These are phyloP conservation scores for Musa schizocarpa DNA, from an alignment of 176 grass and related monocot species.

Conservation along the genomic window DNA sequence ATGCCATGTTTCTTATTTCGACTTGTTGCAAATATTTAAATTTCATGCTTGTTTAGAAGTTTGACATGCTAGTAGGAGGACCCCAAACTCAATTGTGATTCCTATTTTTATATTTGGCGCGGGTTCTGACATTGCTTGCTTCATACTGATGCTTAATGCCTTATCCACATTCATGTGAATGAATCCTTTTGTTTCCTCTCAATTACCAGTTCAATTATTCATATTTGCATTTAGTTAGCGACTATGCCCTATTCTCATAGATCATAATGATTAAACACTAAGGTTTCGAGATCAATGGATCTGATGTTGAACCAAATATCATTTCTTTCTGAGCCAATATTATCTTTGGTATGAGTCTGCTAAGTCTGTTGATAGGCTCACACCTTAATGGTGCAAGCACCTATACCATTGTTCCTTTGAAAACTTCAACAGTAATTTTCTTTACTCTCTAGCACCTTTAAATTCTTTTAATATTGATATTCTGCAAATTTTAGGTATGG, in stretches of 20 bases:
- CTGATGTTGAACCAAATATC: too few species aligned
- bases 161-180: not conserved
- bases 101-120: not conserved
- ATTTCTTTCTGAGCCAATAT: too few species aligned
- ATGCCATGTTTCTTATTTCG: too few species aligned
- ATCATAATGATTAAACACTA: too few species aligned
- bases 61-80: not conserved
- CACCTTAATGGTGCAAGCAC: not conserved
- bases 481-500: conserved; percentile 48
- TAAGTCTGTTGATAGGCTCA: not conserved
- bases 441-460: not conserved
- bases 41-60: too few species aligned
- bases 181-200: too few species aligned
- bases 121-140: not conserved
- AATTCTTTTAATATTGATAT: not conserved
- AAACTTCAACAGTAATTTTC: not conserved
- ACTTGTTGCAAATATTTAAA: too few species aligned
- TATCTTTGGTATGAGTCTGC: not conserved
- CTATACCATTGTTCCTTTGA: not conserved
- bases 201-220: too few species aligned
- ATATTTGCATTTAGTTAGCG: too few species aligned
- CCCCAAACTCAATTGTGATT: too few species aligned
- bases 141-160: not conserved
- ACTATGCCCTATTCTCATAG: too few species aligned
- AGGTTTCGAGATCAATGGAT: too few species aligned